These are phyloP conservation scores for Thelonectria discophora DNA, from an alignment of 2,329 filamentous ascomycete species.

Conservation along the genomic window DNA sequence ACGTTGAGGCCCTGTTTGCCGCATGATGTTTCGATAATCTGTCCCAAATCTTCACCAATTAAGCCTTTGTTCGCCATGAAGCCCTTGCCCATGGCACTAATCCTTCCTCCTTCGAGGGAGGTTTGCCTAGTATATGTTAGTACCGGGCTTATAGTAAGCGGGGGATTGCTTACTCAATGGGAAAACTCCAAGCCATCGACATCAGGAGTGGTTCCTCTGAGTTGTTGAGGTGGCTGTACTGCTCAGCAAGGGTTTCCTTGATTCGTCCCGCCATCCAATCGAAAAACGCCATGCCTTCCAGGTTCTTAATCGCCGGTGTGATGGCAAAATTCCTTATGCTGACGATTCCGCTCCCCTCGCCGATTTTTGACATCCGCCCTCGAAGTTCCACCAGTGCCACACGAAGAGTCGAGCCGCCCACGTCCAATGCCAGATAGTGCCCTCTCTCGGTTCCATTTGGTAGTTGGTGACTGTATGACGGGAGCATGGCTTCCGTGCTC, in stretches of 20 bases:
- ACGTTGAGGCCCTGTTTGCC: slow-evolving; percentile 60
- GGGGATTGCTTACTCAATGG: slow-evolving; percentile 66
- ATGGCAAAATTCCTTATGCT: slow-evolving; percentile 66
- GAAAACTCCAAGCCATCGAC: slow-evolving; percentile 75
- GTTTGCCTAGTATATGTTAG: slow-evolving; percentile 64
- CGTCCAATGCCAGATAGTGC: slow-evolving; percentile 69
- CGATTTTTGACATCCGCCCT: slow-evolving; percentile 52
- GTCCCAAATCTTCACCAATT: slow-evolving; percentile 67
- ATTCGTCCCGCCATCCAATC: slow-evolving; percentile 74
- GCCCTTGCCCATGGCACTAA: slow-evolving; percentile 72
- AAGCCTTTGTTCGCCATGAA: slow-evolving; percentile 68
- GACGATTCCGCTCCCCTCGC: slow-evolving; percentile 60
- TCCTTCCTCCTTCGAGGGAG: slow-evolving; percentile 65
- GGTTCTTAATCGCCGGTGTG: slow-evolving; percentile 61
- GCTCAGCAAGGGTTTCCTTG: slow-evolving; percentile 61
- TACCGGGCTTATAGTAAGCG: slow-evolving; percentile 7
- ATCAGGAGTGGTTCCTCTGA: slow-evolving; percentile 60
- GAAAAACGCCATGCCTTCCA: slow-evolving; percentile 69
- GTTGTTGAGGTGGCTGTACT: slow-evolving; percentile 49
- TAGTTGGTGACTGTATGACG: slow-evolving; percentile 71
- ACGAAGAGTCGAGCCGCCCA: slow-evolving; percentile 74
- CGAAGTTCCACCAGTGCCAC: slow-evolving; percentile 70
- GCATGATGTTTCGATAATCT: slow-evolving; percentile 66
- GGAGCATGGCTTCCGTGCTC: slow-evolving; percentile 69
- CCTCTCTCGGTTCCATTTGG: slow-evolving; percentile 68